Evolutionary conservation across 208 protist genomes (phyloP), one percentile per base, ranked within the genome.

Genomic region (Sergeia podlipaevii): DNA sequence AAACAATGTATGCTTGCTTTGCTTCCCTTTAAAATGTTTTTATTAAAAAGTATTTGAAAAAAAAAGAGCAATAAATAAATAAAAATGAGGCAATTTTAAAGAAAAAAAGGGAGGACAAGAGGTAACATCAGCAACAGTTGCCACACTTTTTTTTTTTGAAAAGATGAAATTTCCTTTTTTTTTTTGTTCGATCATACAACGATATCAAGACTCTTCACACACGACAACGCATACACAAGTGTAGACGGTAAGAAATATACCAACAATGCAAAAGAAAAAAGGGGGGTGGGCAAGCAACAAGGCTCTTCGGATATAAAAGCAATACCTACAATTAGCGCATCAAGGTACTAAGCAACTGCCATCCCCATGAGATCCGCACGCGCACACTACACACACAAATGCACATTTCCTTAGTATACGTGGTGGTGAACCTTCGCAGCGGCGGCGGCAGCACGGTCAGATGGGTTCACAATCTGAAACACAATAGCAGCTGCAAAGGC

Each of bases 381-480:
- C n/a, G n/a, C n/a, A n/a, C n/a, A n/a, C n/a, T n/a, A n/a, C n/a
- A n/a, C n/a, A n/a, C n/a, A n/a, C n/a, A 33, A 45, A 57, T 7
- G 15, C 1, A 46, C 29, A 57, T 26, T 23, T 7, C 15, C 10
- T 60, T 49, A 85, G 45, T 69, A 86, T 8, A 86, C 58, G 0
- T 60, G 42, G 20, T 59, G 46, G 36, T 59, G 34, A 13, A 58
- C 6, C 18, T 76, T 45, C 27, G 50, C 39, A 36, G 34, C 37
- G 17, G 38, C 60, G 3, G 62, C 55, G 27, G 34, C 64, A 30
- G 18, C 58, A 50, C 72, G 56, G 18, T 89, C 77, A 49, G 91
- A 67, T 3, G 80, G 83, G 56, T 91, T 77, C 17, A 95, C 71
- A 30, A 97, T 64, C 46, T 90, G 78, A 49, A 93, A 93, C 23